phyloP scores from a whole-genome alignment of 352 stramenopile genomes.

The Pythium rishiriense region DNA sequence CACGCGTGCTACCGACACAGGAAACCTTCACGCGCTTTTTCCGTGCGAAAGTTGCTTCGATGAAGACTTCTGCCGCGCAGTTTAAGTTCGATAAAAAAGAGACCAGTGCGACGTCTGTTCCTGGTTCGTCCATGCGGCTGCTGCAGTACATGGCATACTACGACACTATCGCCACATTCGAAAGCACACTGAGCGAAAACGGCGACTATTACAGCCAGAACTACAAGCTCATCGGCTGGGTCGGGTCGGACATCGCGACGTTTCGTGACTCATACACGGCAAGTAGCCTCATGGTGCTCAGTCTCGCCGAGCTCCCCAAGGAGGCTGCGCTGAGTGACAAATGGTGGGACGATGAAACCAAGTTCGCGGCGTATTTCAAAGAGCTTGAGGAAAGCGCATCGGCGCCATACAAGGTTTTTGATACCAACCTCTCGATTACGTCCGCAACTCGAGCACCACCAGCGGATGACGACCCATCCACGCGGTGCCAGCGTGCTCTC shows the following conservation, averaged over 20 bases:
- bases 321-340: conserved; percentile 1
- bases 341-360: conserved; percentile 38
- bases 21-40: conserved; percentile 27
- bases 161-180: conserved; percentile 36
- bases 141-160: conserved; percentile 45
- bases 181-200: neutral
- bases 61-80: conserved; percentile 22
- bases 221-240: conserved; percentile 41
- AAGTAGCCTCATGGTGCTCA: conserved; percentile 34
- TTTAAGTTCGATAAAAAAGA: conserved; percentile 38
- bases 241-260: conserved; percentile 34
- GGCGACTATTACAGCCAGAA: conserved; percentile 30
- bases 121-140: conserved; percentile 42
- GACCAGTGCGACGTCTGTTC: conserved; percentile 11
- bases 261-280: conserved; percentile 40
- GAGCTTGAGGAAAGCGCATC: conserved; percentile 22
- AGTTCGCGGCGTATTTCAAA: conserved; percentile 38
- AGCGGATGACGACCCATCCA: conserved; percentile 28
- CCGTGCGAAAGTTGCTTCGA: conserved; percentile 25
- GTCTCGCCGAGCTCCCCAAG: conserved; percentile 28
- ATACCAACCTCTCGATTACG: conserved; percentile 24
- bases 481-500: conserved; percentile 43
- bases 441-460: conserved; percentile 11
- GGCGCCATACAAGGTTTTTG: conserved; percentile 37
- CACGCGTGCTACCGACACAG: neutral